Evolutionary conservation across 441 rosid genomes (phyloP).

Genomic region (Caryocar brasiliense): DNA sequence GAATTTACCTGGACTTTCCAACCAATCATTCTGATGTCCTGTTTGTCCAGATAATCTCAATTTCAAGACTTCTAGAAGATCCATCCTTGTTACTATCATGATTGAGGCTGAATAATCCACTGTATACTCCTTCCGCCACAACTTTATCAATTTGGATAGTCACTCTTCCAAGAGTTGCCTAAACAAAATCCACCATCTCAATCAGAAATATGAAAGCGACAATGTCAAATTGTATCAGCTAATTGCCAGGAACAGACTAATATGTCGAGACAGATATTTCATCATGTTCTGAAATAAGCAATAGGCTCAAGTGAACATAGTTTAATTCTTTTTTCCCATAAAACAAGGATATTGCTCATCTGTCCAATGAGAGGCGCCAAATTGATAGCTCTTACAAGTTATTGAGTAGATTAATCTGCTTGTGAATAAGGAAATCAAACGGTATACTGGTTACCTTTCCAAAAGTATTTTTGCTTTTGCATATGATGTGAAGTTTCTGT

Average conservation of each 20-base stretch:
- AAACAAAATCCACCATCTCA: constrained; percentile 14
- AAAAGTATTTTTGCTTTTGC: constrained; percentile 87
- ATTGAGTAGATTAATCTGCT: not conserved
- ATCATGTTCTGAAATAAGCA: not conserved
- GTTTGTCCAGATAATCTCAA: constrained; percentile 84
- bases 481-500: constrained; percentile 79
- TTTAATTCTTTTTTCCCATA: not conserved
- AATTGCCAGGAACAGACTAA: not conserved
- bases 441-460: constrained; percentile 56
- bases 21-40: constrained; percentile 30
- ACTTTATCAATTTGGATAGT: constrained; percentile 76
- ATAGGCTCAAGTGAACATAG: not conserved
- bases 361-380: not conserved
- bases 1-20: too few relatives aligned
- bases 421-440: not conserved
- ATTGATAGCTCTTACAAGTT: not conserved
- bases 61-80: constrained; percentile 56
- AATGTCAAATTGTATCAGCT: not conserved
- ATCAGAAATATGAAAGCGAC: not conserved
- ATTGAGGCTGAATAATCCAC: constrained; percentile 57
- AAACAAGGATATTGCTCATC: not conserved
- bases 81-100: constrained; percentile 53
- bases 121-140: constrained; percentile 65
- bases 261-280: too few relatives aligned
- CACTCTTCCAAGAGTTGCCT: constrained; percentile 73